Base-by-base conservation (phyloP, 768 basidiomycete genomes). In the Phaeotremella fagi region DNA sequence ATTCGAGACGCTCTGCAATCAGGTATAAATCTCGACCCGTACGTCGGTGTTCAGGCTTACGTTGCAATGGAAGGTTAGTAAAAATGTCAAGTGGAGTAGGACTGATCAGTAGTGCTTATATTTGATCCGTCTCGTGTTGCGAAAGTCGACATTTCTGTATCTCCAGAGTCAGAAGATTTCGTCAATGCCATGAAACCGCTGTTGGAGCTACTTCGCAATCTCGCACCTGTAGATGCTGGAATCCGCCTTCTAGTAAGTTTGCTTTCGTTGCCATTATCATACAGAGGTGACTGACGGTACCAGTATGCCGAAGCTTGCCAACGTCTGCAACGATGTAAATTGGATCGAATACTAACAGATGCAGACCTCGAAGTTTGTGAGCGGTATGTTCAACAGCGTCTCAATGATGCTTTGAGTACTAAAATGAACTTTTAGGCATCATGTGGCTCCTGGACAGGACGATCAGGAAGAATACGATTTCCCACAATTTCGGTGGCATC, bases 41-140 rank as follows among this genome's bases (percentile, higher is more conserved):
- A 26, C 16, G 36, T 50, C 23, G 31, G 35, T 20, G 36, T 29
- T 1, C 48, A 49, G 22, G 54, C 54, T 18, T 55, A 49, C 25
- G 42, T 48, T 18, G 22, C 36, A 7, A 25, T 55, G 6, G 48
- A 55, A 44, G 24, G 54, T 55, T 16, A 9, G 52, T 22, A 26
- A 47, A 22, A 20, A 47, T 25, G 16, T 33, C 31, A 7, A 33
- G 31, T 16, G n/a, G n/a, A n/a, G n/a, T 33, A 7, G 16, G 9
- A 33, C 31, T 16, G 9, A 7, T 33, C 31, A 33, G 31, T 33
- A 33, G 16, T 33, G 16, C 7, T 33, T 33, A 33, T 33, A 16
- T n/a, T n/a, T n/a, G 31, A 33, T 16, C 7, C 31, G 9, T 7
- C 31, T 33, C 31, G 31, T 33, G 9, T 33, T 7, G 7, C 31